A percentile compares a stretch with the other conserved stretches of the same genome.
Evolutionary conservation across 2,329 filamentous ascomycete genomes (phyloP).

Genomic region (Aspergillus calidoustus): DNA sequence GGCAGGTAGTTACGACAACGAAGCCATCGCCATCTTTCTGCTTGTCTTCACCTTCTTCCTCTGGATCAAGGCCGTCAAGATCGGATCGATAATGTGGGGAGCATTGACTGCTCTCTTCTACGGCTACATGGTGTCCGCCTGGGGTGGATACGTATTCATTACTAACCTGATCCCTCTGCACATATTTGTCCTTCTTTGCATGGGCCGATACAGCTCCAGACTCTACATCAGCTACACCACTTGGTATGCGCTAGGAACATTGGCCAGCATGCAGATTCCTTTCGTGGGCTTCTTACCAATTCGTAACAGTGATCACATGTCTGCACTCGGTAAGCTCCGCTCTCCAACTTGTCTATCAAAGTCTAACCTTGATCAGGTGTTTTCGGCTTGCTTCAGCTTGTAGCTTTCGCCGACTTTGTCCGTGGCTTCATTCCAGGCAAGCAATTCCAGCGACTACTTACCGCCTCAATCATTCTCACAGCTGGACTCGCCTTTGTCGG

Average conservation of each 20-base stretch:
- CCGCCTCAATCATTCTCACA: slow-evolving; percentile 72
- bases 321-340: slow-evolving; percentile 73
- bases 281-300: slow-evolving; percentile 98
- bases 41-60: slow-evolving; percentile 98
- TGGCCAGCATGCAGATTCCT: slow-evolving; percentile 99
- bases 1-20: slow-evolving; percentile 98
- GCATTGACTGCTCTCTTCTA: slow-evolving; percentile 94
- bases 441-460: slow-evolving; percentile 91
- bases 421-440: slow-evolving; percentile 85
- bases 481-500: slow-evolving; percentile 74
- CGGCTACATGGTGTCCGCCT: slow-evolving; percentile 99
- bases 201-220: slow-evolving; percentile 93
- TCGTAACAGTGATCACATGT: slow-evolving; percentile 98
- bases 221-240: slow-evolving; percentile 97
- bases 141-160: slow-evolving; percentile 99
- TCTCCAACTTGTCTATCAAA: not conserved
- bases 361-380: slow-evolving; percentile 64
- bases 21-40: slow-evolving; percentile 98
- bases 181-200: slow-evolving; percentile 89
- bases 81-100: slow-evolving; percentile 95
- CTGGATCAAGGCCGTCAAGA: slow-evolving; percentile 98
- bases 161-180: slow-evolving; percentile 95
- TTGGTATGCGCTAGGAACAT: slow-evolving; percentile 94
- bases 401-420: slow-evolving; percentile 90
- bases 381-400: slow-evolving; percentile 92